Percentiles rank a stretch among this genome's conserved stretches.
These are phyloP conservation scores for Hymenoscyphus scutula DNA, from an alignment of 2,329 filamentous ascomycete genomes.

Conservation along the genomic window DNA sequence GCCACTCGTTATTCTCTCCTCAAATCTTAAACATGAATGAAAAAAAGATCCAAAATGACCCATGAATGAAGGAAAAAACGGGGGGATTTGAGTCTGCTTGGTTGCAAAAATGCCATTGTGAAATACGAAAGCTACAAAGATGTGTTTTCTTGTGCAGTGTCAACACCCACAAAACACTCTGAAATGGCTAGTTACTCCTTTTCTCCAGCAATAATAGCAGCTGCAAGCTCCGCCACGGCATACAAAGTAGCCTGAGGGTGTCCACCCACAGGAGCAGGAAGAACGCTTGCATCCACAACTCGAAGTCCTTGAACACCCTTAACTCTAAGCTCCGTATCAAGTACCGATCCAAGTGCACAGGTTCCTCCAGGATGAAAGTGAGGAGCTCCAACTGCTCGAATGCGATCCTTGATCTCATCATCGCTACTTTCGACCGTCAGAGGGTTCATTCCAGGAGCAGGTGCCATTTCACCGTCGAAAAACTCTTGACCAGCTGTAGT, in stretches of 20 bases:
- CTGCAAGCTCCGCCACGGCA: background rate
- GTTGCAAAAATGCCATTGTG: too few species aligned
- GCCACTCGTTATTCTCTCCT: too few species aligned
- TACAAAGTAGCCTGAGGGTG: slow-evolving; percentile 3
- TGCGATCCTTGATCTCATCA: slow-evolving; percentile 45
- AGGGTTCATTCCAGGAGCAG: slow-evolving; percentile 24
- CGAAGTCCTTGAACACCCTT: slow-evolving; percentile 27
- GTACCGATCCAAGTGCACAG: slow-evolving; percentile 28
- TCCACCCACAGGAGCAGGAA: slow-evolving; percentile 20
- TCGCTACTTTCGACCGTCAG: slow-evolving; percentile 44
- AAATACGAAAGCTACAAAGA: too few species aligned
- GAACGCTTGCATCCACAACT: slow-evolving; percentile 38
- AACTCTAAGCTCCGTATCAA: slow-evolving; percentile 28
- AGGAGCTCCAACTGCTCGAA: slow-evolving; percentile 25
- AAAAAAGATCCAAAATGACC: too few species aligned
- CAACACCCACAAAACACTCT: too few species aligned
- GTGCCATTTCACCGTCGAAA: slow-evolving; percentile 10
- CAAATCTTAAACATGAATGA: too few species aligned
- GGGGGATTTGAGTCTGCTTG: too few species aligned
- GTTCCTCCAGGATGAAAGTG: slow-evolving; percentile 15
- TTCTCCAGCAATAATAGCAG: background rate
- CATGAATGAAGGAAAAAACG: too few species aligned
- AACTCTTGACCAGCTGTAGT: slow-evolving; percentile 16
- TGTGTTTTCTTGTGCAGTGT: too few species aligned
- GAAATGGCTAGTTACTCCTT: too few species aligned